Conservation (phyloP, 164 flowering plant species). For the Aristolochia fimbriata region DNA sequence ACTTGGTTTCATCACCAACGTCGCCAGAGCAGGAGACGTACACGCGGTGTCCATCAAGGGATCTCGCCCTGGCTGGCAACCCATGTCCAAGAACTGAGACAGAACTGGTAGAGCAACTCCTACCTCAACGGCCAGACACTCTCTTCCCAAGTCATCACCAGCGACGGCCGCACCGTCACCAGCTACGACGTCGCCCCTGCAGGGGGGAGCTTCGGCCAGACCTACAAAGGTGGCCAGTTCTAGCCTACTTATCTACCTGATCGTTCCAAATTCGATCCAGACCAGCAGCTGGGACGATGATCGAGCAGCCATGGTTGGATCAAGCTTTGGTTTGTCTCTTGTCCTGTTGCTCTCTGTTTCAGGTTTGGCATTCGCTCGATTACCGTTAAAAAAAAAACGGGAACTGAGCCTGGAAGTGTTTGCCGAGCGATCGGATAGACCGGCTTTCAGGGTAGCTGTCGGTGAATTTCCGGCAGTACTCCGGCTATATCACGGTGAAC, state of each 20-base stretch:
- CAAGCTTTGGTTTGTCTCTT: too few relatives aligned
- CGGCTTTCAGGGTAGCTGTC: too few relatives aligned
- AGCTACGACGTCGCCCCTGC: slow-evolving; percentile 25
- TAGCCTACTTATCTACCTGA: slow-evolving; percentile 1
- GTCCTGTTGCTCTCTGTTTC: too few relatives aligned
- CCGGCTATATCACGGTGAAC: too few relatives aligned
- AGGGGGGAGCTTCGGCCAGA: slow-evolving; percentile 41
- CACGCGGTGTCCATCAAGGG: slow-evolving; percentile 32
- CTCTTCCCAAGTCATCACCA: slow-evolving; percentile 39
- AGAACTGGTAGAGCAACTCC: slow-evolving; percentile 38
- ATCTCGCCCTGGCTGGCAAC: slow-evolving; percentile 29
- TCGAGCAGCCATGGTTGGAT: too few relatives aligned
- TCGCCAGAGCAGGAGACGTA: slow-evolving; percentile 39
- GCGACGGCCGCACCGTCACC: slow-evolving; percentile 33
- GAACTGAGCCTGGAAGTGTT: too few relatives aligned
- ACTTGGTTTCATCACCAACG: slow-evolving; percentile 40
- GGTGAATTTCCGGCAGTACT: too few relatives aligned
- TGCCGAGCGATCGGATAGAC: too few relatives aligned
- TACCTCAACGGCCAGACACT: slow-evolving; percentile 34
- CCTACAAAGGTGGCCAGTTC: slow-evolving; percentile 31
- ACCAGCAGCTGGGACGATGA: too few relatives aligned
- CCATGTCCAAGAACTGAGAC: slow-evolving; percentile 51
- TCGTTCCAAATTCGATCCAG: too few relatives aligned
- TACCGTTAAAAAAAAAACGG: too few relatives aligned
- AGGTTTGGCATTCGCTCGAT: too few relatives aligned